Conservation (phyloP, 345 rosid genomes). For the Camelina neglecta region DNA sequence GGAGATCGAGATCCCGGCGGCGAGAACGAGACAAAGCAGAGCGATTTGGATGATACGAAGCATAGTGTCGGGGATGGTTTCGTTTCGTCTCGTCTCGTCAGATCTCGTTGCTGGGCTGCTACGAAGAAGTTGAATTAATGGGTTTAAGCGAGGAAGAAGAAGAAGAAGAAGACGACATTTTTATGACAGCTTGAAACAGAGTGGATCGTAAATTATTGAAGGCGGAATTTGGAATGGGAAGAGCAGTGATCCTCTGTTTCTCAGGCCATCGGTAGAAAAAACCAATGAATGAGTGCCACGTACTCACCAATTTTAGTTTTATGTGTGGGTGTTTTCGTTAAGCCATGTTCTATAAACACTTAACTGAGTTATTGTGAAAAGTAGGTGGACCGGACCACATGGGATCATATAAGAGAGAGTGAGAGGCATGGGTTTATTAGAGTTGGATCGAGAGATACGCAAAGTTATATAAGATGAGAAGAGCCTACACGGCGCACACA, state of each 20-base stretch:
- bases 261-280: background rate
- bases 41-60: conserved; percentile 34
- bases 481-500: conserved; percentile 67
- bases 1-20: conserved; percentile 28
- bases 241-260: conserved; percentile 18
- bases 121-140: conserved; percentile 8
- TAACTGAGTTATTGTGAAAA: conserved; percentile 10
- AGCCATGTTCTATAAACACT: conserved; percentile 8
- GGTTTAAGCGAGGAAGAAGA: conserved; percentile 51
- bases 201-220: conserved; percentile 66
- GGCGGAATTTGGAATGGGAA: background rate
- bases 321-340: background rate
- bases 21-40: conserved; percentile 42
- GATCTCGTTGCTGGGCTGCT: background rate
- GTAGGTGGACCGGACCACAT: conserved; percentile 38
- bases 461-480: background rate
- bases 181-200: conserved; percentile 71
- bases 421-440: background rate
- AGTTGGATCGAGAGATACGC: background rate
- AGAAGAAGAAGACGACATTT: conserved; percentile 47
- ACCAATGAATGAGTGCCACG: conserved; percentile 37
- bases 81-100: background rate
- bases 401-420: conserved; percentile 15
- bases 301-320: background rate
- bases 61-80: conserved; percentile 2